Base-by-base conservation (phyloP, 2,329 filamentous ascomycete species). In the Phaeosphaeriaceae sp. region DNA sequence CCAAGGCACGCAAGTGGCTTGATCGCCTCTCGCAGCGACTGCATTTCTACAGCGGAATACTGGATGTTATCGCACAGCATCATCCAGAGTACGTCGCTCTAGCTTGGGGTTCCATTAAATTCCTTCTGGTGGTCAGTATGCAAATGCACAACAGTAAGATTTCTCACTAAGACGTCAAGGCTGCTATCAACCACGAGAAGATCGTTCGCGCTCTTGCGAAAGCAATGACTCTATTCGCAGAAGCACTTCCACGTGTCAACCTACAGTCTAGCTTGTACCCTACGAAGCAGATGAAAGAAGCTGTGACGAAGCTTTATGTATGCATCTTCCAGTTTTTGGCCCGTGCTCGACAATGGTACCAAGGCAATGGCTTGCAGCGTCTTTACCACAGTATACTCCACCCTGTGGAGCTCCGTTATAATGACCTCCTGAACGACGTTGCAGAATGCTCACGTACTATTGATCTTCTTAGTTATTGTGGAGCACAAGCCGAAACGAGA, bases 61-160 rank as follows among this genome's bases (percentile, higher is more conserved):
- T 72, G 17, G 68, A 64, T 52, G 64, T 69, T 1, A 40, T 72
- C n/a, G 65, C 62, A 13, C 70, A 74, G 54, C 66, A 71, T 40
- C 70, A 74, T 61, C 70, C 72, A 3, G 70, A 75, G 53, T 74
- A 74, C 51, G 65, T 71, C 6, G 58, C 68, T 11, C 56, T 75
- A 15, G 71, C 63, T 10, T 75, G 70, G 70, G 70, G 71, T 5
- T 58, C 69, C 3, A 63, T 75, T n/a, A 74, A 73, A 50, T 64
- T 74, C 28, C 50, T 74, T n/a, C 59, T 72, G 44, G 46, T 57
- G 22, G 66, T 67, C 54, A 54, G 42, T n/a, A 42, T 10, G 19
- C 11, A 47, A 17, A 8, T 24, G 22, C 11, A 23, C 6, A 47
- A 5, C 44, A 23, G 21, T 15, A 47, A 17, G 3, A 13, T 3